These are phyloP conservation scores for Chernovozyma sophiae-reginae DNA, from an alignment of 1,139 yeast genomes.

Conservation along the genomic window DNA sequence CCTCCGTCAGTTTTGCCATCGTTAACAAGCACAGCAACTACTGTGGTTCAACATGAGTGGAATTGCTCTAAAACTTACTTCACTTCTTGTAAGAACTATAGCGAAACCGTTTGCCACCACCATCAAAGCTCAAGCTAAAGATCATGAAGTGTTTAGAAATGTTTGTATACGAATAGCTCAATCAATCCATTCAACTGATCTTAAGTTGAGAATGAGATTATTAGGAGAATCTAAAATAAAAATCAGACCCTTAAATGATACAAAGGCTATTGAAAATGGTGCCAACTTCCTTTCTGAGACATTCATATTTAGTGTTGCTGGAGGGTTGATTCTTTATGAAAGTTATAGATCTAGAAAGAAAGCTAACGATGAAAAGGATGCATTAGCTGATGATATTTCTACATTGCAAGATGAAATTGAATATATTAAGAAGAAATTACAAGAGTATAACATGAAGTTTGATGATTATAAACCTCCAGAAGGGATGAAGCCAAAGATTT, in stretches of 20 bases:
- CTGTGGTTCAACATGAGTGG: slow-evolving; percentile 37
- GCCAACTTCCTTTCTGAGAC: slow-evolving; percentile 76
- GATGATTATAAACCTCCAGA: slow-evolving; percentile 48
- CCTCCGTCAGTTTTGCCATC: no score
- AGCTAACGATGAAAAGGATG: slow-evolving; percentile 57
- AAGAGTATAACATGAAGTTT: slow-evolving; percentile 35
- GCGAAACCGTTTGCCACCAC: slow-evolving; percentile 79
- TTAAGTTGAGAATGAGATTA: slow-evolving; percentile 56
- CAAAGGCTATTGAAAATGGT: slow-evolving; percentile 79
- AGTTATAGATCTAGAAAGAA: slow-evolving; percentile 65
- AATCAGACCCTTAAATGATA: slow-evolving; percentile 78
- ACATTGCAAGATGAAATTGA: slow-evolving; percentile 69
- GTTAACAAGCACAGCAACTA: neutral
- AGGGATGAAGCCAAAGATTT: slow-evolving; percentile 41
- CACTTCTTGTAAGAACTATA: slow-evolving; percentile 69
- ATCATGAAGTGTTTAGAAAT: slow-evolving; percentile 60
- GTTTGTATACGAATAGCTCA: slow-evolving; percentile 74
- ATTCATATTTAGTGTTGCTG: slow-evolving; percentile 77
- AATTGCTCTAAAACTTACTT: slow-evolving; percentile 70
- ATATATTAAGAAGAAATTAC: slow-evolving; percentile 48
- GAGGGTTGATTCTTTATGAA: slow-evolving; percentile 72
- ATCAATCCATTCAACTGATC: slow-evolving; percentile 63
- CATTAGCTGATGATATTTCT: slow-evolving; percentile 63
- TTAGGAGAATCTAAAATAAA: slow-evolving; percentile 56
- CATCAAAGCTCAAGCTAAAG: slow-evolving; percentile 72